These are phyloP conservation scores for Metarhizium brunneum DNA, from an alignment of 2,329 filamentous ascomycete species.

Conservation along the genomic window DNA sequence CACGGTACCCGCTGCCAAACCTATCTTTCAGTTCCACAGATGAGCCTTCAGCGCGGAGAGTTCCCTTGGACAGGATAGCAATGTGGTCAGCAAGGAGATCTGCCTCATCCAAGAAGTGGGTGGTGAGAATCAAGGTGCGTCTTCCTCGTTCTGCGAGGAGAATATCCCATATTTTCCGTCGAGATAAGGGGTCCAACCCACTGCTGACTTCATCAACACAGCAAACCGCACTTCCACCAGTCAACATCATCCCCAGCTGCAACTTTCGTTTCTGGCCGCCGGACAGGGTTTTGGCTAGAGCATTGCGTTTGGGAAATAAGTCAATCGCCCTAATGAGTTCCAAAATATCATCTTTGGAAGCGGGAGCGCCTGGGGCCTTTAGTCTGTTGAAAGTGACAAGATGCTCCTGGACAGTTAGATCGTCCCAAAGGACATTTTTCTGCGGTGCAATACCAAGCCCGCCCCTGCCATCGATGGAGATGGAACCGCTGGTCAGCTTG, in stretches of 20 bases:
- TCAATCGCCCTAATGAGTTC: constrained; percentile 64
- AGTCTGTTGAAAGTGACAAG: constrained; percentile 74
- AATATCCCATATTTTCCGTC: constrained; percentile 92
- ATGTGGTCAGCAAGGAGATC: constrained; percentile 85
- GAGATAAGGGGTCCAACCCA: constrained; percentile 76
- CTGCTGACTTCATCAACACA: constrained; percentile 88
- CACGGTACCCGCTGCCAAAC: constrained; percentile 75
- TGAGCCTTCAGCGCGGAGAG: constrained; percentile 71
- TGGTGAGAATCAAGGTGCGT: constrained; percentile 79
- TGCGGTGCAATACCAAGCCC: constrained; percentile 84
- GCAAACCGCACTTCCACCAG: constrained; percentile 78
- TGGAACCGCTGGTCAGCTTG: constrained; percentile 64
- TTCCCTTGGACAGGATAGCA: constrained; percentile 76
- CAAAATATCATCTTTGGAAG: constrained; percentile 48
- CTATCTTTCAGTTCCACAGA: constrained; percentile 78
- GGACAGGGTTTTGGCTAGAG: constrained; percentile 68
- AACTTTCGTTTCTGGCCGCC: constrained; percentile 90
- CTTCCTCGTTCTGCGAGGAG: constrained; percentile 73
- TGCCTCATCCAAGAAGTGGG: constrained; percentile 89
- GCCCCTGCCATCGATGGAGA: constrained; percentile 67
- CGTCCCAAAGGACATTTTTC: constrained; percentile 90
- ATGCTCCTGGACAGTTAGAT: constrained; percentile 78
- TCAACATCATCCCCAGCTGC: constrained; percentile 92
- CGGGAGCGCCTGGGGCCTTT: constrained; percentile 53
- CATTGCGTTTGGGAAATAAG: constrained; percentile 62